Evolutionary conservation across 306 rosid species (phyloP), one percentile per base, ranked within the genome.

Genomic region (Vachellia collinsii): DNA sequence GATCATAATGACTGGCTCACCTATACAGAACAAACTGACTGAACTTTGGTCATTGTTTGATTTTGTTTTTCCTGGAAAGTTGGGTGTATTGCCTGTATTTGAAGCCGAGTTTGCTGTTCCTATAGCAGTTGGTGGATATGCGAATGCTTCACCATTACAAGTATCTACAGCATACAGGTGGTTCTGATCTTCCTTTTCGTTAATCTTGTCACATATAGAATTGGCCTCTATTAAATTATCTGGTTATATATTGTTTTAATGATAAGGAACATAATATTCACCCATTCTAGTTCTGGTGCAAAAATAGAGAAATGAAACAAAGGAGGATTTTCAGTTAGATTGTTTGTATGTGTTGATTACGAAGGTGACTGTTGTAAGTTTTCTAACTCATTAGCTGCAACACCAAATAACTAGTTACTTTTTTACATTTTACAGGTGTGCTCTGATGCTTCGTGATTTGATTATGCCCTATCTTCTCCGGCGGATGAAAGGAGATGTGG

Each of bases 61-160:
- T 88, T 95, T 95, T 87, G 99, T 95, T 85, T 95, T 95, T 83
- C 99, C 99, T 79, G 99, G 99, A 78, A 95, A 93, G 86, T 85
- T 95, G 85, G 99, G 99, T 82, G 99, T 95, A 75, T 89, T 93
- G 88, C 99, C 99, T 85, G 88, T 95, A 72, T 95, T 95, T 88
- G 99, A 95, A 87, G 98, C 96, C 16, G 98, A 93, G 86, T 95
- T 95, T 87, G 89, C 99, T 70, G 99, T 93, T 85, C 99, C 99
- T 79, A 95, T 95, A 83, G 84, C 96, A 42, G 97, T 95, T 77
- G 99, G 99, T 69, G 98, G 99, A 56, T 95, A 95, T 87, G 94
- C 99, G 51, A 95, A 95, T 89, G 99, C 99, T 80, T 91, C 99
- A 53, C 98, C 99, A 5, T 84, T 95, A 72, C 99, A 95, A 93